Evolutionary conservation across 352 stramenopile genomes (phyloP).

Genomic region (Phytophthora pini): DNA sequence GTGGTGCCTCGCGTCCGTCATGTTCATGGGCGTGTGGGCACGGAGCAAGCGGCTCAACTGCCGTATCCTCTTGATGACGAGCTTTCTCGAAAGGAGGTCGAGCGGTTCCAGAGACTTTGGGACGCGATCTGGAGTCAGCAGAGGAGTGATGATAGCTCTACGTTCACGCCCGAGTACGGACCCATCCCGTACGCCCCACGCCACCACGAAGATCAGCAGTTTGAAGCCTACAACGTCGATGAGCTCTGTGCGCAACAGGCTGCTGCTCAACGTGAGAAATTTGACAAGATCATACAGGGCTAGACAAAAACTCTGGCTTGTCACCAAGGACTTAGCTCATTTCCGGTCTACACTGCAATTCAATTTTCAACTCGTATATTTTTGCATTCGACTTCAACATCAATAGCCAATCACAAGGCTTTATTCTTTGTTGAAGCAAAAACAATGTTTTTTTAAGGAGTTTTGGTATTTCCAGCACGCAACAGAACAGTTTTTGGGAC

Average conservation of each 20-base stretch:
- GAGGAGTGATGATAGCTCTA: conserved; percentile 33
- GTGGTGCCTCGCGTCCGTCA: conserved; percentile 68
- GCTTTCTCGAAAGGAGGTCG: conserved; percentile 34
- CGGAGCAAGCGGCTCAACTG: conserved; percentile 61
- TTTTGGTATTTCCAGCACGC: too few relatives aligned
- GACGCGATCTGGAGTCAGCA: conserved; percentile 53
- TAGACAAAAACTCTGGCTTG: background rate
- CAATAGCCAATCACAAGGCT: background rate
- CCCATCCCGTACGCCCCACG: conserved; percentile 65
- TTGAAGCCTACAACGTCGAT: conserved; percentile 62
- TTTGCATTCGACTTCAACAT: conserved; percentile 6
- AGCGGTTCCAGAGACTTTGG: conserved; percentile 69
- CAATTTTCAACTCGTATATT: too few relatives aligned
- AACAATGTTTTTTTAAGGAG: background rate
- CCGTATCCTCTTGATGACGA: conserved; percentile 39
- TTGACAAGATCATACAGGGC: conserved; percentile 16
- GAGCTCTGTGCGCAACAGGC: conserved; percentile 50
- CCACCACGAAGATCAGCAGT: conserved; percentile 29
- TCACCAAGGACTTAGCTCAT: too few relatives aligned
- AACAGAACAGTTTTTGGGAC: too few relatives aligned
- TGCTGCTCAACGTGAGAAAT: conserved; percentile 40
- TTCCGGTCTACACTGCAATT: too few relatives aligned
- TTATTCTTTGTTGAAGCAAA: too few relatives aligned
- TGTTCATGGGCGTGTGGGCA: conserved; percentile 67
- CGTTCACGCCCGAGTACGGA: conserved; percentile 81